Conservation (phyloP, 805 yeast species). For the Saturnispora dispora region DNA sequence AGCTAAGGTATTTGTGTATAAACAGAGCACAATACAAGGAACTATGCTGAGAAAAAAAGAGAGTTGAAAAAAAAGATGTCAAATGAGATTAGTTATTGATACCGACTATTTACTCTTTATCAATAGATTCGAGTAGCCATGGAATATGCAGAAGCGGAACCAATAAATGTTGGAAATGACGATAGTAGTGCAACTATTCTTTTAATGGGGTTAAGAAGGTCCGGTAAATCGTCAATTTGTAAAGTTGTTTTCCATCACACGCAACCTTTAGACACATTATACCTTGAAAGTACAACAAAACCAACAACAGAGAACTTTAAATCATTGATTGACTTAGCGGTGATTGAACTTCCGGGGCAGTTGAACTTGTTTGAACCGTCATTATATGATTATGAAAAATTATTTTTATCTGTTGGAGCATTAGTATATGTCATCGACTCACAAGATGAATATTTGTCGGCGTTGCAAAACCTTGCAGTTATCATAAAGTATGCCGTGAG, state of each 20-base stretch:
- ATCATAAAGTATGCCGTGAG: constrained; percentile 82
- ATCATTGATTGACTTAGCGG: constrained; percentile 76
- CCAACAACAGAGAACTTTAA: constrained; percentile 81
- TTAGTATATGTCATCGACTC: constrained; percentile 90
- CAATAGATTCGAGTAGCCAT: background rate
- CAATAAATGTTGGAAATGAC: constrained; percentile 8
- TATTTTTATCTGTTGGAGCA: constrained; percentile 80
- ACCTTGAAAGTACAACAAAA: constrained; percentile 80
- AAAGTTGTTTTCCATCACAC: constrained; percentile 93
- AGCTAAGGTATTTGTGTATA: too few species aligned
- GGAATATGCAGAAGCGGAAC: background rate
- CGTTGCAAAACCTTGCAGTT: constrained; percentile 79
- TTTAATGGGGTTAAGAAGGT: constrained; percentile 79
- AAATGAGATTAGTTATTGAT: background rate
- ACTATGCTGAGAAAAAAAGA: too few species aligned
- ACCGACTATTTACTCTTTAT: background rate
- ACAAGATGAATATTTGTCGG: constrained; percentile 90
- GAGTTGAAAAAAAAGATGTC: background rate
- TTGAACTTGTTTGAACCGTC: constrained; percentile 79
- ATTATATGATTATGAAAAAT: constrained; percentile 58
- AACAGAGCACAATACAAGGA: background rate
- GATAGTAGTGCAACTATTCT: constrained; percentile 73
- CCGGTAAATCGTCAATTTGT: constrained; percentile 92
- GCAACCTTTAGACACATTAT: constrained; percentile 90
- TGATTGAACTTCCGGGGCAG: constrained; percentile 94